Percentiles rank a stretch among this genome's conserved stretches.
Evolutionary conservation across 192 early-diverging fungal species (phyloP).

Genomic region (Coemansia sp.): DNA sequence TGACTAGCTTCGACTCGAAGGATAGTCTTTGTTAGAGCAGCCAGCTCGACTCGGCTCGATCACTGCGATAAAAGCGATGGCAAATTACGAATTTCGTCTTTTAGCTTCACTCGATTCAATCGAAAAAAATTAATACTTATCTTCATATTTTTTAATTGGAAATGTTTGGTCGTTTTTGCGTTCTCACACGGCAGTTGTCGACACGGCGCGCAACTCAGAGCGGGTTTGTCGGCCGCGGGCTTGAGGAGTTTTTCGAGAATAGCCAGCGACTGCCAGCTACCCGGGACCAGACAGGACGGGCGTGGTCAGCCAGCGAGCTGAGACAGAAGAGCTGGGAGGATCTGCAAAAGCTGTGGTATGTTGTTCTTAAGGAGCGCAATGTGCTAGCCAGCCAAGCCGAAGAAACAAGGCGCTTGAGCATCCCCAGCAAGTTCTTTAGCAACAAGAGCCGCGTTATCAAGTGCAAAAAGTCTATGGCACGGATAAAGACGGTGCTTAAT

Average conservation of each 20-base stretch:
- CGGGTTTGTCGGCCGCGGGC: constrained; percentile 55
- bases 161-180: constrained; percentile 36
- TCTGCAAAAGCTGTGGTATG: constrained; percentile 94
- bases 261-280: constrained; percentile 54
- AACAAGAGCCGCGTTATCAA: constrained; percentile 68
- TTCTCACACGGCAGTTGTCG: constrained; percentile 33
- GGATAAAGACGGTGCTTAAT: constrained; percentile 76
- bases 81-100: background rate
- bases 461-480: constrained; percentile 82
- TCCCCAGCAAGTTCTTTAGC: constrained; percentile 56
- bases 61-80: no score
- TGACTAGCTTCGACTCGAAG: background rate
- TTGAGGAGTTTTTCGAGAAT: constrained; percentile 66
- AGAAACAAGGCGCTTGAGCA: constrained; percentile 61
- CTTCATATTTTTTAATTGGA: background rate
- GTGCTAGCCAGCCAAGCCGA: constrained; percentile 71
- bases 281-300: constrained; percentile 63
- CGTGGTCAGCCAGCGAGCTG: constrained; percentile 88
- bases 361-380: constrained; percentile 84
- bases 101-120: background rate
- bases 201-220: constrained; percentile 47
- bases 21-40: background rate
- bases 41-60: background rate
- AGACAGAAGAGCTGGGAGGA: constrained; percentile 95
- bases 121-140: background rate